A percentile compares a stretch with the other conserved stretches of the same genome.
Evolutionary conservation across 1,284 basidiomycete species (phyloP).

Genomic region (Sporisorium scitamineum): DNA sequence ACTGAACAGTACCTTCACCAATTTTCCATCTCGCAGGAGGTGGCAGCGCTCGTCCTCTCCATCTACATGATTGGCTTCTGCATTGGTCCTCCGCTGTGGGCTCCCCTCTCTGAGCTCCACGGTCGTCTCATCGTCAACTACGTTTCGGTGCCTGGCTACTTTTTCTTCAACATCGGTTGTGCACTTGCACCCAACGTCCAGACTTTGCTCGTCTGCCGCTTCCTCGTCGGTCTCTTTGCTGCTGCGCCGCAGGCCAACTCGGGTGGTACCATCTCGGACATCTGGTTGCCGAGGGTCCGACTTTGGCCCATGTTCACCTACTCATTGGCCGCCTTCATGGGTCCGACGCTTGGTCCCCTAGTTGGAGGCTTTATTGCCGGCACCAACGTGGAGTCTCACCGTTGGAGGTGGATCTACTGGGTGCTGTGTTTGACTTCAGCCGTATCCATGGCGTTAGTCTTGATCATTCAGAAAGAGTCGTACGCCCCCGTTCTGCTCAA

Average conservation of each 20-base stretch:
- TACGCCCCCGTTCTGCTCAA: conserved; percentile 49
- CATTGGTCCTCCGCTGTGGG: conserved; percentile 54
- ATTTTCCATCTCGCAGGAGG: conserved; percentile 34
- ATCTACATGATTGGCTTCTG: conserved; percentile 55
- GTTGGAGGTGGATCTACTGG: conserved; percentile 53
- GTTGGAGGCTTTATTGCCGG: conserved; percentile 39
- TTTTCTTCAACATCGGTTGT: conserved; percentile 53
- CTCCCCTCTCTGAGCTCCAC: conserved; percentile 52
- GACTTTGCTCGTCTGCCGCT: conserved; percentile 47
- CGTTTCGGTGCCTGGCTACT: conserved; percentile 40
- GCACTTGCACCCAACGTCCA: conserved; percentile 43
- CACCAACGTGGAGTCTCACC: conserved; percentile 6
- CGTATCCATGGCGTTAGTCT: conserved; percentile 26
- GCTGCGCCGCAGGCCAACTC: conserved; percentile 45
- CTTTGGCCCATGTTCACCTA: conserved; percentile 55
- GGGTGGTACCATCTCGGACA: conserved; percentile 44
- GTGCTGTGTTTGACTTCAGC: conserved; percentile 33
- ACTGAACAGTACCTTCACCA: conserved; percentile 37
- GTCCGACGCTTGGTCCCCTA: conserved; percentile 37
- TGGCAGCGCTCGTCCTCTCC: conserved; percentile 35
- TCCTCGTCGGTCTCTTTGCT: conserved; percentile 52
- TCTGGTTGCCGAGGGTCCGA: conserved; percentile 31
- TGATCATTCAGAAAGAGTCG: conserved; percentile 36
- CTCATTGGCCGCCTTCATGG: conserved; percentile 44
- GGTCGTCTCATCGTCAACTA: conserved; percentile 56